A percentile compares a stretch with the other conserved stretches of the same genome.
These are phyloP conservation scores for Collybiopsis luxurians DNA, from an alignment of 768 basidiomycete genomes.

Conservation along the genomic window DNA sequence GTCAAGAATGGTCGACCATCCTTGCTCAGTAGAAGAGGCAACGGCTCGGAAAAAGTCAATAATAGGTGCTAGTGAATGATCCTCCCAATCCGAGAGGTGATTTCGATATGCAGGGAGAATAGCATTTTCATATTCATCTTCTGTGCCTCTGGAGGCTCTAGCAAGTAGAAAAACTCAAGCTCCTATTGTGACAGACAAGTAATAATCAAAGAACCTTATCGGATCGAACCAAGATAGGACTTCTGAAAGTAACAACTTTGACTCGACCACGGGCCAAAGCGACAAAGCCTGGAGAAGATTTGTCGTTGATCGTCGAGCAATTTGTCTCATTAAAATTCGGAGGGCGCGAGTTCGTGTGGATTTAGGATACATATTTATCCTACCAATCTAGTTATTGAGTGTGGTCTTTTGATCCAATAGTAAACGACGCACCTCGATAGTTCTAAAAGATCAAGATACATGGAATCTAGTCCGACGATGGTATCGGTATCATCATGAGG, in stretches of 20 bases:
- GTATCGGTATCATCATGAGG: not conserved
- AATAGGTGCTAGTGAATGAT: not conserved
- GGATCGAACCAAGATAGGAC: not conserved
- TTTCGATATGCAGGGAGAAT: not conserved
- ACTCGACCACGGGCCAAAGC: not conserved
- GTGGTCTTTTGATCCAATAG: too few relatives aligned
- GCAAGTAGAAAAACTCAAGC: too few relatives aligned
- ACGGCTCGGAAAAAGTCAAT: not conserved
- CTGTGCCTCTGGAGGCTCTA: not conserved
- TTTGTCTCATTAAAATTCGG: not conserved
- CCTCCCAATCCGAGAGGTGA: not conserved
- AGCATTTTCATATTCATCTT: not conserved
- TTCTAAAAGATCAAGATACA: constrained; percentile 4
- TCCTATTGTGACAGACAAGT: too few relatives aligned
- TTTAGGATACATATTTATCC: not conserved
- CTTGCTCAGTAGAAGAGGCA: not conserved
- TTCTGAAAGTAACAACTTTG: not conserved
- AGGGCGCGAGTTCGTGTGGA: not conserved
- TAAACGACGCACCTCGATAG: not conserved
- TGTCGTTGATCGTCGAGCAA: not conserved
- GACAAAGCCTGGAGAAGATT: not conserved
- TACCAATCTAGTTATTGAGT: not conserved
- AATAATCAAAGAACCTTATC: not conserved
- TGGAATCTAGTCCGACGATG: not conserved
- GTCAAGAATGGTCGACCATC: not conserved